These are phyloP conservation scores for Thelonectria discophora DNA, from an alignment of 2,329 filamentous ascomycete genomes.

Conservation along the genomic window DNA sequence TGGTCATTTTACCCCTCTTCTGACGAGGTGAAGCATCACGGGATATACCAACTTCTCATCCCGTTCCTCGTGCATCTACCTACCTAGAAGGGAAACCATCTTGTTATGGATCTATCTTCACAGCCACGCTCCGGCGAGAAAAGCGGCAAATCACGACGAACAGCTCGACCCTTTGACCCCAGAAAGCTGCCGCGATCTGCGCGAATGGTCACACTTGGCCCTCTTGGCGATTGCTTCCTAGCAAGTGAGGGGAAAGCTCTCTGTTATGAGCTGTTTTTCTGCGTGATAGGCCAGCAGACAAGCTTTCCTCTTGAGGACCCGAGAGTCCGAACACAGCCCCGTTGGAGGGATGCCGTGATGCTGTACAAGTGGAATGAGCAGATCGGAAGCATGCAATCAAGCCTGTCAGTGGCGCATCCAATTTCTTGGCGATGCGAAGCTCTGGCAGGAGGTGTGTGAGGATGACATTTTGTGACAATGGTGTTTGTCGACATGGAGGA, in stretches of 20 bases:
- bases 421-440: neutral
- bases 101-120: constrained; percentile 1
- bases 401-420: neutral
- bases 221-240: neutral
- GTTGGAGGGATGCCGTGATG: neutral
- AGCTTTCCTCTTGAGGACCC: neutral
- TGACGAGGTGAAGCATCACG: neutral
- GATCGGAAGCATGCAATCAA: neutral
- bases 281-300: neutral
- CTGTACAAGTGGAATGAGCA: neutral
- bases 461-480: too few species aligned
- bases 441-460: neutral
- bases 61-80: neutral
- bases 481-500: too few species aligned
- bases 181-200: neutral
- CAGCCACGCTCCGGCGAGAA: constrained; percentile 7
- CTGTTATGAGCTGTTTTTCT: neutral
- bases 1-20: neutral
- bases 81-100: constrained; percentile 16
- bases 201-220: neutral
- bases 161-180: neutral
- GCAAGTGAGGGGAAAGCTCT: neutral
- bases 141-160: neutral
- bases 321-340: constrained; percentile 1
- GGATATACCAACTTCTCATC: neutral